A percentile compares a stretch with the other conserved stretches of the same genome.
Evolutionary conservation across 129 eudicot species (phyloP).

Genomic region (Pulicaria dysenterica): DNA sequence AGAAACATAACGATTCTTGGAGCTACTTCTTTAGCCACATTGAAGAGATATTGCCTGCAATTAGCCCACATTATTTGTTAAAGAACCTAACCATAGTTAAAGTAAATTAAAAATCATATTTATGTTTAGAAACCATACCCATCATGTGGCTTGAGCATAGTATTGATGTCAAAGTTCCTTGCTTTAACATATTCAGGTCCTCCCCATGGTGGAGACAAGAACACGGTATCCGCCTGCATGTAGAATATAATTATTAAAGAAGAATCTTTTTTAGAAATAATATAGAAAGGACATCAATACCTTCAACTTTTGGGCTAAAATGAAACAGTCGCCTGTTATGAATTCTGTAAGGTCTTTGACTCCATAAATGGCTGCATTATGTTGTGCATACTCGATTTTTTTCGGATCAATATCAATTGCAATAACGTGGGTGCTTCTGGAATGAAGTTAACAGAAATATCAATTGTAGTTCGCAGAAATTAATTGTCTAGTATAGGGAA

Average conservation of each 20-base stretch:
- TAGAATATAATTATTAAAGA: not conserved
- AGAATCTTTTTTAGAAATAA: not conserved
- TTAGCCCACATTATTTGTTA: not conserved
- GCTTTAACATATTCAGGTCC: conserved; percentile 85
- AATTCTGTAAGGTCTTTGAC: conserved; percentile 75
- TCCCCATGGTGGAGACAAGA: conserved; percentile 98
- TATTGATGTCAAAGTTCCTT: conserved; percentile 59
- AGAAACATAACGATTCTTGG: conserved; percentile 86
- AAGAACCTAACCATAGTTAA: not conserved
- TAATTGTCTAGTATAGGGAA: not conserved
- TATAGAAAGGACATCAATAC: conserved; percentile 33
- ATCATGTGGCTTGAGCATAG: conserved; percentile 85
- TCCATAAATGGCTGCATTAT: conserved; percentile 89
- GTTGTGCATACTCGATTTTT: conserved; percentile 80
- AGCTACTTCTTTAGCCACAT: conserved; percentile 62
- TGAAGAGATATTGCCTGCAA: conserved; percentile 65
- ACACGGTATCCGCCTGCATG: conserved; percentile 76
- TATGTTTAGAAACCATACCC: conserved; percentile 47
- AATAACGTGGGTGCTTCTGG: conserved; percentile 61
- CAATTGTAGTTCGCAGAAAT: not conserved
- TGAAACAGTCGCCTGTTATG: conserved; percentile 68
- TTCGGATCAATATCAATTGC: conserved; percentile 95
- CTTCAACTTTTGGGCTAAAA: conserved; percentile 74
- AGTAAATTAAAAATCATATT: not conserved
- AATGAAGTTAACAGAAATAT: not conserved